A percentile compares a stretch with the other conserved stretches of the same genome.
These are phyloP conservation scores for Euphorbia lathyris DNA, from an alignment of 345 rosid genomes.

Conservation along the genomic window DNA sequence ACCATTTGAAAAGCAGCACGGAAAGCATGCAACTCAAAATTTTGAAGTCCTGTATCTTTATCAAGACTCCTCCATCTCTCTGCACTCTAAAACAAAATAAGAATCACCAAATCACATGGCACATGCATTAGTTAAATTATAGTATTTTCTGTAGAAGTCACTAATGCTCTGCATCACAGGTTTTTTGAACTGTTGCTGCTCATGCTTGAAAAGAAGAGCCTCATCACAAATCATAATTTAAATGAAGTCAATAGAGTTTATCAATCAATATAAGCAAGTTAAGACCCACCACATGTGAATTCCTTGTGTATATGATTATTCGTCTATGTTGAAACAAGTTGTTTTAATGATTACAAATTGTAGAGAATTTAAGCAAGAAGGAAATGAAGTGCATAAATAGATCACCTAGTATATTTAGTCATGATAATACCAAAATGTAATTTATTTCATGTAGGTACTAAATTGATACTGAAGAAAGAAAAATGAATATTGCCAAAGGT, in stretches of 20 bases:
- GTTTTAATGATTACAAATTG: too few relatives aligned
- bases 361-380: too few relatives aligned
- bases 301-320: background rate
- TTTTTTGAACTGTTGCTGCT: background rate
- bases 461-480: too few relatives aligned
- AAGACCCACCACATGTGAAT: background rate
- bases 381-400: too few relatives aligned
- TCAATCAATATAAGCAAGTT: background rate
- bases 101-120: background rate
- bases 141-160: background rate
- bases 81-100: conserved; percentile 63
- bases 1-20: conserved; percentile 97
- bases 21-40: conserved; percentile 84
- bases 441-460: too few relatives aligned
- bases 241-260: background rate
- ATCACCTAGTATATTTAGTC: too few relatives aligned
- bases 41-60: conserved; percentile 69
- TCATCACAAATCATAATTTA: background rate
- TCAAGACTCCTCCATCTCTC: conserved; percentile 80
- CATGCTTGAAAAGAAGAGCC: background rate
- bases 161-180: background rate
- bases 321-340: too few relatives aligned
- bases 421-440: too few relatives aligned
- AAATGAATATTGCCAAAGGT: too few relatives aligned
- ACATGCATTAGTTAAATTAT: background rate